A percentile compares a stretch with the other conserved stretches of the same genome.
Conservation (phyloP, 768 basidiomycete genomes). For the Holtermanniella nyarrowii region DNA sequence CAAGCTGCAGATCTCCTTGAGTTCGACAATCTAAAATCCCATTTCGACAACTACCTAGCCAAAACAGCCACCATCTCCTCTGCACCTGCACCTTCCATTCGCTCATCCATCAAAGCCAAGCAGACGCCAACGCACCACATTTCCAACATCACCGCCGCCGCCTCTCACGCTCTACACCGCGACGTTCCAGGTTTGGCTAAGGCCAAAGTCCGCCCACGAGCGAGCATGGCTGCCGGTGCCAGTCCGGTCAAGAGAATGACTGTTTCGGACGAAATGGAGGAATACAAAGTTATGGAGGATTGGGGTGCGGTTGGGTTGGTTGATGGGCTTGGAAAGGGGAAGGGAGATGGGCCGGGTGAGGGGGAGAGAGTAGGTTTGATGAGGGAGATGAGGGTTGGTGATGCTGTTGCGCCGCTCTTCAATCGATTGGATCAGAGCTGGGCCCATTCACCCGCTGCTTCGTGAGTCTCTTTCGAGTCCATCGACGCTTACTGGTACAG, state of each 20-base stretch:
- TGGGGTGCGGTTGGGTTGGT: conserved; percentile 52
- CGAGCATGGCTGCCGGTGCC: conserved; percentile 5
- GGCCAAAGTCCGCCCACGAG: conserved; percentile 5
- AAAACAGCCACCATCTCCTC: conserved; percentile 10
- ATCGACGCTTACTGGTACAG: conserved; percentile 42
- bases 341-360: conserved; percentile 51
- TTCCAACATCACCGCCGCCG: conserved; percentile 55
- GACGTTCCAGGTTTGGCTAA: conserved; percentile 48
- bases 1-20: conserved; percentile 66
- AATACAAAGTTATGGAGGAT: conserved; percentile 23
- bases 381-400: conserved; percentile 48
- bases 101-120: too few species aligned
- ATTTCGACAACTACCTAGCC: conserved; percentile 90
- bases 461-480: conserved; percentile 45
- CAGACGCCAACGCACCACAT: conserved; percentile 24
- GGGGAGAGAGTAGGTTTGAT: conserved; percentile 44
- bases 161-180: conserved; percentile 74
- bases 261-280: conserved; percentile 32
- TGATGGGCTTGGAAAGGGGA: conserved; percentile 48
- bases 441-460: conserved; percentile 55
- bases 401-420: conserved; percentile 59
- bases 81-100: conserved; percentile 1
- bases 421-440: conserved; percentile 65
- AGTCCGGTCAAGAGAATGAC: conserved; percentile 5
- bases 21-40: conserved; percentile 89